phyloP scores from a whole-genome alignment of 2,329 filamentous ascomycete species.

The Hyphodiscus sp. region DNA sequence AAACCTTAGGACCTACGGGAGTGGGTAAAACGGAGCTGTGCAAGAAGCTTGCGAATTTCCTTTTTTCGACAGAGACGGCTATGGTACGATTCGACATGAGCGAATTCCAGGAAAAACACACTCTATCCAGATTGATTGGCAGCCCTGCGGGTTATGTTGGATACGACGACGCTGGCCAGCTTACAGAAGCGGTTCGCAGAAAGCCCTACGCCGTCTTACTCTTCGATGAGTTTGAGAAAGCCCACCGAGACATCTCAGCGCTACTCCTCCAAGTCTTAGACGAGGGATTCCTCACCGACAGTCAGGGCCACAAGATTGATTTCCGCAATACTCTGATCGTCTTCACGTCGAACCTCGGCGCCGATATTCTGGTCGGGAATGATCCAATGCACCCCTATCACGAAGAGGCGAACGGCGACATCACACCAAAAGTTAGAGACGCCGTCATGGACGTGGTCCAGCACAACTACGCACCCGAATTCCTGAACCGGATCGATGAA shows the following conservation, averaged over 20 bases:
- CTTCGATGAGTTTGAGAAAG: constrained; percentile 98
- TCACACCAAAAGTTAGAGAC: constrained; percentile 65
- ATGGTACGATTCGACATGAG: constrained; percentile 96
- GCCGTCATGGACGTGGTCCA: constrained; percentile 87
- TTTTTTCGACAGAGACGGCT: constrained; percentile 87
- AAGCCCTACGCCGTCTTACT: constrained; percentile 94
- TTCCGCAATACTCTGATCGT: constrained; percentile 97
- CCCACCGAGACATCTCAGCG: constrained; percentile 88
- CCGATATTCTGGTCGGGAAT: constrained; percentile 78
- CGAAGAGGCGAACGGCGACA: constrained; percentile 57
- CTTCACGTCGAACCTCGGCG: constrained; percentile 89
- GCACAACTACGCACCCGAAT: constrained; percentile 74
- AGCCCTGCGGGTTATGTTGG: constrained; percentile 89
- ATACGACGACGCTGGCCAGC: constrained; percentile 92
- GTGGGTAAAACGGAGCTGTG: constrained; percentile 97
- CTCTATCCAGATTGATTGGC: constrained; percentile 86
- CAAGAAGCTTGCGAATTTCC: constrained; percentile 88
- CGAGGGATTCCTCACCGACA: constrained; percentile 91
- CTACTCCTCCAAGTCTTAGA: constrained; percentile 90
- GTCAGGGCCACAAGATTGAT: constrained; percentile 93
- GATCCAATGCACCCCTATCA: constrained; percentile 59
- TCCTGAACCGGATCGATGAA: constrained; percentile 92
- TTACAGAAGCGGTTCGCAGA: constrained; percentile 88
- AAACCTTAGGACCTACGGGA: constrained; percentile 67
- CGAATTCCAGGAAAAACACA: constrained; percentile 97